A percentile compares a stretch with the other conserved stretches of the same genome.
Evolutionary conservation across 352 stramenopile species (phyloP).

Genomic region (Peronospora belbahrii): DNA sequence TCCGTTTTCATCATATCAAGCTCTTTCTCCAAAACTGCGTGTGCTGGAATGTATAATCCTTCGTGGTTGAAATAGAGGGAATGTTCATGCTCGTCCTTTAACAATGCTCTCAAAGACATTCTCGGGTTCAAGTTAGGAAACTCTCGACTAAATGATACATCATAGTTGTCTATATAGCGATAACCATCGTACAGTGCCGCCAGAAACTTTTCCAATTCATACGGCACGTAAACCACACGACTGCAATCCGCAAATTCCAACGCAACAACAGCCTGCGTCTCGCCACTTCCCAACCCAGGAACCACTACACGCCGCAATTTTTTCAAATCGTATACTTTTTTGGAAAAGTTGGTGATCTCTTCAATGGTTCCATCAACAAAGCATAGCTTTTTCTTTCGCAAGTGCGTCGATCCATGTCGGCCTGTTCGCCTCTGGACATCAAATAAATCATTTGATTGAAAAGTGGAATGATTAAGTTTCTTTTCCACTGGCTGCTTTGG

Average conservation of each 20-base stretch:
- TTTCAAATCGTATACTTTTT: constrained; percentile 55
- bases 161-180: constrained; percentile 48
- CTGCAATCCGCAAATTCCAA: constrained; percentile 63
- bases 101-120: constrained; percentile 42
- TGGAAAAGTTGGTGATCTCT: constrained; percentile 37
- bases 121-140: constrained; percentile 62
- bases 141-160: constrained; percentile 50
- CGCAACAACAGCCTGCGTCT: constrained; percentile 34
- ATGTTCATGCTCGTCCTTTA: constrained; percentile 44
- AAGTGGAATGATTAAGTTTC: constrained; percentile 27
- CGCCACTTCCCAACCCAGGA: constrained; percentile 21
- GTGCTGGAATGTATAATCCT: constrained; percentile 48
- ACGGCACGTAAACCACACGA: constrained; percentile 50
- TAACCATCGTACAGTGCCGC: constrained; percentile 66
- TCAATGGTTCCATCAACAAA: constrained; percentile 44
- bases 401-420: constrained; percentile 46
- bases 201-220: constrained; percentile 51
- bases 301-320: constrained; percentile 45
- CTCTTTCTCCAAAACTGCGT: constrained; percentile 45
- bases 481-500: constrained; percentile 40
- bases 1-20: constrained; percentile 52
- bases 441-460: constrained; percentile 40
- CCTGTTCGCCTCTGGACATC: constrained; percentile 50
- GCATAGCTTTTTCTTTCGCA: constrained; percentile 59
- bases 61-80: constrained; percentile 56